Conservation (phyloP, 1,284 basidiomycete genomes). For the Apiotrichum brassicae region DNA sequence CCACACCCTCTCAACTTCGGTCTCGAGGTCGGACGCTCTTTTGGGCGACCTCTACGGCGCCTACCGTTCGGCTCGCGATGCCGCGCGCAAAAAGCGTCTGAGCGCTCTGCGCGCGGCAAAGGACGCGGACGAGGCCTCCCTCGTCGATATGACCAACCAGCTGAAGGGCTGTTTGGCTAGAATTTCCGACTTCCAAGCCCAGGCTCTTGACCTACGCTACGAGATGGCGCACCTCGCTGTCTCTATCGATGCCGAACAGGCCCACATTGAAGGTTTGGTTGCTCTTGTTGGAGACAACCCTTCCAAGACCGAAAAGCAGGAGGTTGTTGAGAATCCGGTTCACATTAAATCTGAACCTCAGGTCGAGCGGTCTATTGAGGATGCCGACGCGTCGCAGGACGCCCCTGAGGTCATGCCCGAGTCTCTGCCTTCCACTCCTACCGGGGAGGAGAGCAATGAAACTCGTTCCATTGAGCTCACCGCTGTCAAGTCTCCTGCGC, state of each 20-base stretch:
- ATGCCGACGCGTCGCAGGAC: too few relatives aligned
- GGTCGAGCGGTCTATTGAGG: too few relatives aligned
- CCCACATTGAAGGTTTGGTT: slow-evolving; percentile 1
- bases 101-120: not conserved
- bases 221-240: slow-evolving; percentile 5
- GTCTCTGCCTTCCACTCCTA: too few relatives aligned
- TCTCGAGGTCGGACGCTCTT: slow-evolving; percentile 4
- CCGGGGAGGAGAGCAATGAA: too few relatives aligned
- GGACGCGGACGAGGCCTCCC: slow-evolving; percentile 1
- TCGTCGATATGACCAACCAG: not conserved
- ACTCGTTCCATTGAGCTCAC: too few relatives aligned
- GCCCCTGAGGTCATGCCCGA: too few relatives aligned
- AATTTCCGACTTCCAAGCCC: slow-evolving; percentile 1
- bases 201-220: slow-evolving; percentile 3
- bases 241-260: slow-evolving; percentile 4
- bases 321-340: too few relatives aligned
- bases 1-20: slow-evolving; percentile 1
- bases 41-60: slow-evolving; percentile 2
- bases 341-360: too few relatives aligned
- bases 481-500: too few relatives aligned
- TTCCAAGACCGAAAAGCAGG: not conserved
- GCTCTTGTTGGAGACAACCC: not conserved
- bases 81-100: slow-evolving; percentile 1
- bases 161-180: not conserved
- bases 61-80: slow-evolving; percentile 2